Conservation (phyloP, 2,329 filamentous ascomycete genomes). For the Penicillium hordei region DNA sequence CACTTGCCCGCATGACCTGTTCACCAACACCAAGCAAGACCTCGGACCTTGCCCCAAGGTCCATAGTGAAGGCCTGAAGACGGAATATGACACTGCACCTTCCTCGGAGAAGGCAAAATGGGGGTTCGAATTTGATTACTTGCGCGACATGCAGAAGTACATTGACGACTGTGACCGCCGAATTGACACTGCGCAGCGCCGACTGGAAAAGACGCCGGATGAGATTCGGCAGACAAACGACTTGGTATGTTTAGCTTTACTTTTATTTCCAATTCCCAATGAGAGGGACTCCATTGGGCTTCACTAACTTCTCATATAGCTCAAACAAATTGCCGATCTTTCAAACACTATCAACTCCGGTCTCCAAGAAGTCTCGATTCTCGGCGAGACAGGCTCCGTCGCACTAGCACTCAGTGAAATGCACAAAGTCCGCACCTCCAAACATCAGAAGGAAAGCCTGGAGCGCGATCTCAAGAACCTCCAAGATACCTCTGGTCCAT, state of each 20-base stretch:
- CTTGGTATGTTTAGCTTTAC: conserved; percentile 51
- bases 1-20: conserved; percentile 96
- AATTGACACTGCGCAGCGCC: conserved; percentile 84
- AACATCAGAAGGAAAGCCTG: conserved; percentile 75
- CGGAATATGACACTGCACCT: conserved; percentile 77
- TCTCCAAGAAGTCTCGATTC: conserved; percentile 78
- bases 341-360: conserved; percentile 75
- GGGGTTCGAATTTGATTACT: conserved; percentile 95
- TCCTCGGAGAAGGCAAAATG: conserved; percentile 71
- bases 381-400: conserved; percentile 79
- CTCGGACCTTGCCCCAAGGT: conserved; percentile 84
- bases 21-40: conserved; percentile 99
- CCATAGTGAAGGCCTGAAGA: conserved; percentile 83
- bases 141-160: conserved; percentile 93
- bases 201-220: conserved; percentile 95
- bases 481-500: conserved; percentile 87
- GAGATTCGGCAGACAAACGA: conserved; percentile 95
- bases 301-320: conserved; percentile 37
- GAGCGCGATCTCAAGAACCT: conserved; percentile 88
- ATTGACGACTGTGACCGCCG: conserved; percentile 94
- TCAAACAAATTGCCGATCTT: conserved; percentile 84
- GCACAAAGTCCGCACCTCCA: conserved; percentile 77
- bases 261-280: not conserved
- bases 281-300: too few relatives aligned
- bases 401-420: conserved; percentile 82